Evolutionary conservation across 345 rosid genomes (phyloP).

Genomic region (Balakata baccata): DNA sequence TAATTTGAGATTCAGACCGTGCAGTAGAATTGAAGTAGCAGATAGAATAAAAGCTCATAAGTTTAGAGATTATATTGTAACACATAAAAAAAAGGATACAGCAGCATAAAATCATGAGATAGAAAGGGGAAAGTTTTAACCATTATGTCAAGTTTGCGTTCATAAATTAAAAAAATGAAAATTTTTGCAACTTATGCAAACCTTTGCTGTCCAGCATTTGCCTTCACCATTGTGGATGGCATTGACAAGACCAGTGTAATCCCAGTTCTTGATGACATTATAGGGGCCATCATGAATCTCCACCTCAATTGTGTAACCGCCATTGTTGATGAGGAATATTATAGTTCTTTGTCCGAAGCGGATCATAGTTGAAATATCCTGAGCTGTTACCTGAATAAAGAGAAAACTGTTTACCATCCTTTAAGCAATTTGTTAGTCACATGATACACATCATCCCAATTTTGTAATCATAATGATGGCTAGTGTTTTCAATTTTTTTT

Average conservation of each 20-base stretch:
- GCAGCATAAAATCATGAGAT: neutral
- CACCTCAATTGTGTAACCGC: conserved; percentile 74
- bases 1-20: neutral
- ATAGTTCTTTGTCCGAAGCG: conserved; percentile 51
- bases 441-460: neutral
- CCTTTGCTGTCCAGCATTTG: conserved; percentile 76
- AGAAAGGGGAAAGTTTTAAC: neutral
- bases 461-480: neutral
- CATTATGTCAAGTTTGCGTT: neutral
- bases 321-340: conserved; percentile 72
- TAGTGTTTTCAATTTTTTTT: neutral
- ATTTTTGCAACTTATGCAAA: conserved; percentile 16
- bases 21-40: neutral
- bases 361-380: conserved; percentile 71
- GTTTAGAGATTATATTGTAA: neutral
- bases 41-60: neutral
- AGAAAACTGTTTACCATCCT: neutral
- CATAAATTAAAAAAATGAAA: neutral
- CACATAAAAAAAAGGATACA: neutral
- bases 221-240: conserved; percentile 78
- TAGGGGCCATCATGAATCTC: conserved; percentile 79
- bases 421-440: neutral
- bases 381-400: conserved; percentile 57
- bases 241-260: conserved; percentile 55
- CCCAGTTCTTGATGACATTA: conserved; percentile 77